These are phyloP conservation scores for Magnusiomyces tetraspermus DNA, from an alignment of 1,139 yeast genomes.

Conservation along the genomic window DNA sequence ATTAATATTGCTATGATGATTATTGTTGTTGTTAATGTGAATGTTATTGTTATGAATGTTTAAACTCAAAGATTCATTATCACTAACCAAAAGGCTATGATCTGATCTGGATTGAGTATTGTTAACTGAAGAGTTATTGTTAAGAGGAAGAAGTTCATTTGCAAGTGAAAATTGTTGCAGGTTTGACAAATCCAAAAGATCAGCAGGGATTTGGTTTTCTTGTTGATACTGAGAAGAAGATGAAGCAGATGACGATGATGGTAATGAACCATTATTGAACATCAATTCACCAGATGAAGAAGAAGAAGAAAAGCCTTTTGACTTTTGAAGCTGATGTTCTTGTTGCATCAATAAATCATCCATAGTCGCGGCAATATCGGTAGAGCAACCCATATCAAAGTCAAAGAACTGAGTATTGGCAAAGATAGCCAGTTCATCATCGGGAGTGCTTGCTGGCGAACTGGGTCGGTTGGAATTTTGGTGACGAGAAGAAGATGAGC, in stretches of 20 bases:
- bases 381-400: constrained; percentile 36
- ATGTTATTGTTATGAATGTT: background rate
- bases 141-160: constrained; percentile 9
- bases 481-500: background rate
- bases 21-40: too few relatives aligned
- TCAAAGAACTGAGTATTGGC: constrained; percentile 38
- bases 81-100: background rate
- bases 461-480: constrained; percentile 4
- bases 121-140: background rate
- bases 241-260: background rate
- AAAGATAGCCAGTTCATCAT: constrained; percentile 35
- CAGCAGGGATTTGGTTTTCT: constrained; percentile 2
- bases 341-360: constrained; percentile 36
- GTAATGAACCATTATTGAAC: background rate
- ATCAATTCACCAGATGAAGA: background rate
- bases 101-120: background rate
- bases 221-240: background rate
- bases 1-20: too few relatives aligned
- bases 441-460: constrained; percentile 14
- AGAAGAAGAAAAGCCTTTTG: constrained; percentile 26
- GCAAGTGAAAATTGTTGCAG: constrained; percentile 13
- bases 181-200: constrained; percentile 6
- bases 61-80: background rate
- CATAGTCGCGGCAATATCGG: constrained; percentile 35
- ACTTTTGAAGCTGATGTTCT: constrained; percentile 31